Conservation (phyloP, 768 basidiomycete species). For the Tricholomella constricta region DNA sequence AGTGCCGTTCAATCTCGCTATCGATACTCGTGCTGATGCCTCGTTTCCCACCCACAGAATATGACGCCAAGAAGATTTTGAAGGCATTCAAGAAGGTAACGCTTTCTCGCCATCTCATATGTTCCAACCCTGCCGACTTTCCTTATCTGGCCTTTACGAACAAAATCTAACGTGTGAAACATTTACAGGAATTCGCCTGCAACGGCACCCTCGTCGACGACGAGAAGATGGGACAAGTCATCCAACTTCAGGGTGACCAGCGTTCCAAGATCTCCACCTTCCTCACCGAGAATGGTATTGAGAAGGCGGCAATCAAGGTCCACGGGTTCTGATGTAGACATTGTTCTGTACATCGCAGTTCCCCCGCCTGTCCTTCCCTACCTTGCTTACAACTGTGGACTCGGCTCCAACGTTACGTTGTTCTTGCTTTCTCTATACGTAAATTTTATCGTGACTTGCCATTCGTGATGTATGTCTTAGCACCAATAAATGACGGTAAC, state of each 20-base stretch:
- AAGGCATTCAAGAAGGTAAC: slow-evolving; percentile 98
- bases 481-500: slow-evolving; percentile 16
- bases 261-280: slow-evolving; percentile 87
- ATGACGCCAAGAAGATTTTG: slow-evolving; percentile 96
- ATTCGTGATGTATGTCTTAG: slow-evolving; percentile 30
- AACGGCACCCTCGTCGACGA: slow-evolving; percentile 97
- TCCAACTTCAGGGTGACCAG: slow-evolving; percentile 99
- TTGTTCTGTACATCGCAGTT: slow-evolving; percentile 8
- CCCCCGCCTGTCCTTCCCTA: background rate
- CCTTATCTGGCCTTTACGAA: background rate
- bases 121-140: slow-evolving; percentile 3
- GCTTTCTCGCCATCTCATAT: slow-evolving; percentile 2
- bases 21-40: slow-evolving; percentile 11
- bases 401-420: background rate
- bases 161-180: slow-evolving; percentile 5
- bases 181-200: slow-evolving; percentile 88
- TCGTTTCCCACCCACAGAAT: slow-evolving; percentile 54
- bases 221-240: slow-evolving; percentile 94
- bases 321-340: slow-evolving; percentile 72
- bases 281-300: slow-evolving; percentile 81
- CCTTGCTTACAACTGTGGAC: background rate
- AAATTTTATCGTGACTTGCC: slow-evolving; percentile 19
- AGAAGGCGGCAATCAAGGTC: slow-evolving; percentile 77
- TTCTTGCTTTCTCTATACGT: slow-evolving; percentile 14
- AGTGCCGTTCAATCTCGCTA: slow-evolving; percentile 25